Evolutionary conservation across 345 rosid genomes (phyloP).

Genomic region (Cardamine occulta): DNA sequence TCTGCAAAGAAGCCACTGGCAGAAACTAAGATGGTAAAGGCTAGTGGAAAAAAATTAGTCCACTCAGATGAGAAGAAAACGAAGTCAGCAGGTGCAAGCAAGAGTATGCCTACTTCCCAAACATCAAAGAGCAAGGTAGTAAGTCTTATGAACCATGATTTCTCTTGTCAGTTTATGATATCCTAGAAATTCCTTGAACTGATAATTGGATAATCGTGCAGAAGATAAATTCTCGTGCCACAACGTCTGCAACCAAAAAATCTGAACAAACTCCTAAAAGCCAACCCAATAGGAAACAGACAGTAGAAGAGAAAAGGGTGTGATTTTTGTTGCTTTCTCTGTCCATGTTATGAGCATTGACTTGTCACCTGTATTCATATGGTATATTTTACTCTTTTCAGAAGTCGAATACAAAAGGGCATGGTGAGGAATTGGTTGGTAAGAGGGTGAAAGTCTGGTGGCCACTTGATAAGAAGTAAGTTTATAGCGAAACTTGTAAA

Average conservation of each 20-base stretch:
- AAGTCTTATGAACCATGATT: conserved; percentile 15
- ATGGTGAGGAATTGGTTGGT: conserved; percentile 53
- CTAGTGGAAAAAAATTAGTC: conserved; percentile 21
- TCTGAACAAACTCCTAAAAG: conserved; percentile 47
- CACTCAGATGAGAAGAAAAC: conserved; percentile 32
- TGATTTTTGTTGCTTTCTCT: conserved; percentile 10
- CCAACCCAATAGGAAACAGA: conserved; percentile 48
- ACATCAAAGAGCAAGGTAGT: conserved; percentile 53
- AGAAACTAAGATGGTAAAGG: conserved; percentile 34
- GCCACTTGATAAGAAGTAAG: conserved; percentile 68
- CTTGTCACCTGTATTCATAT: conserved; percentile 22
- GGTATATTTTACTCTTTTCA: conserved; percentile 39
- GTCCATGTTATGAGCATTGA: conserved; percentile 6
- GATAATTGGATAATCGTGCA: conserved; percentile 32
- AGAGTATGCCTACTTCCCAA: conserved; percentile 28
- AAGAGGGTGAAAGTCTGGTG: conserved; percentile 66
- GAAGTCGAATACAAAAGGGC: conserved; percentile 42
- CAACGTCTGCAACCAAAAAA: conserved; percentile 33
- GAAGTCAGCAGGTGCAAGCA: conserved; percentile 33
- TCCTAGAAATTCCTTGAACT: conserved; percentile 14
- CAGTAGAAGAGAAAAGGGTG: conserved; percentile 53
- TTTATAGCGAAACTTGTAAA: background rate
- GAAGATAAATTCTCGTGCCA: conserved; percentile 43
- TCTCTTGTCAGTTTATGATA: conserved; percentile 2
- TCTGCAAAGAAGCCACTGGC: conserved; percentile 35